Conservation (phyloP, 441 rosid species). For the Isatis lusitanica region DNA sequence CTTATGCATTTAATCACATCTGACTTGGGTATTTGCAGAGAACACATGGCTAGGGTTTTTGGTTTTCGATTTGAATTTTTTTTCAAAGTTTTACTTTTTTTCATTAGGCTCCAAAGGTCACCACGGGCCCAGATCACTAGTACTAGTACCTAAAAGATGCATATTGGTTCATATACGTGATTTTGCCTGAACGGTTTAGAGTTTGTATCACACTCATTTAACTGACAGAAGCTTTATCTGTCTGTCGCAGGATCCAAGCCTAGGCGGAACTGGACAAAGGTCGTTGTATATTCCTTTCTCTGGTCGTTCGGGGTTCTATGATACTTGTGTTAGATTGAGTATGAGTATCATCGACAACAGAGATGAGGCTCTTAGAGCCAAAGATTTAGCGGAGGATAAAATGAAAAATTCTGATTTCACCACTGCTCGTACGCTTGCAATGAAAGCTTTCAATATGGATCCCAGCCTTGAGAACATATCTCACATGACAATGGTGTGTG, state of each 20-base stretch:
- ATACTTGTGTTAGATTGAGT: slow-evolving; percentile 1
- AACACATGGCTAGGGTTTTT: slow-evolving; percentile 26
- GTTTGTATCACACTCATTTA: background rate
- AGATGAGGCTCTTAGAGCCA: slow-evolving; percentile 92
- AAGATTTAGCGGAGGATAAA: slow-evolving; percentile 62
- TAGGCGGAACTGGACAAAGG: slow-evolving; percentile 2
- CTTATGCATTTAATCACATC: slow-evolving; percentile 7
- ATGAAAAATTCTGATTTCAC: slow-evolving; percentile 64
- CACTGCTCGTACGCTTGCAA: slow-evolving; percentile 63
- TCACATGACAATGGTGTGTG: slow-evolving; percentile 81
- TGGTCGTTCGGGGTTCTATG: background rate
- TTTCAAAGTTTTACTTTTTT: background rate
- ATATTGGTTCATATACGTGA: background rate
- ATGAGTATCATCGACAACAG: slow-evolving; percentile 70
- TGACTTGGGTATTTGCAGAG: background rate
- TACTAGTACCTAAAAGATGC: background rate
- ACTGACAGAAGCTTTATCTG: background rate
- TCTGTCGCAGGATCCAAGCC: slow-evolving; percentile 13
- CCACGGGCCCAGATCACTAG: background rate
- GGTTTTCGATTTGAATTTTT: background rate
- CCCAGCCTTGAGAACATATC: slow-evolving; percentile 65
- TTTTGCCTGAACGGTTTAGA: background rate
- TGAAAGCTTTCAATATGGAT: slow-evolving; percentile 68
- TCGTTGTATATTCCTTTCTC: background rate
- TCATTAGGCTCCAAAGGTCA: background rate